phyloP scores from a whole-genome alignment of 257 asterid genomes.

The Lycium ferocissimum region DNA sequence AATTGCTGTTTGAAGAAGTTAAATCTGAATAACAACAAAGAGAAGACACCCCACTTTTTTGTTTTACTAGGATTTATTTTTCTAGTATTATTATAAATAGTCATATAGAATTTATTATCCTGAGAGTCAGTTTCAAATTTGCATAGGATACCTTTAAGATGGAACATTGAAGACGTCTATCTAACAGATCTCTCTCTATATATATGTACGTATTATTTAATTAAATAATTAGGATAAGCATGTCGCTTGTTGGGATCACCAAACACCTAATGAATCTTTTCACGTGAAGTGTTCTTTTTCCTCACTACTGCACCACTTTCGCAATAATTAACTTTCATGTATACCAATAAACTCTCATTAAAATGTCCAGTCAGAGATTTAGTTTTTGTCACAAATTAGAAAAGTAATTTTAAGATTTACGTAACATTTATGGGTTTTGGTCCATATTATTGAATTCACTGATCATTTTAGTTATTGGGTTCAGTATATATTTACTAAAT shows the following conservation, averaged over 20 bases:
- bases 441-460: neutral
- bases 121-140: neutral
- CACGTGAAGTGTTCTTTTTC: slow-evolving; percentile 50
- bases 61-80: neutral
- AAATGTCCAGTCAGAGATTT: neutral
- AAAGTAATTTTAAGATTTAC: neutral
- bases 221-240: slow-evolving; percentile 22
- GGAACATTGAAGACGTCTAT: neutral
- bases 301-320: slow-evolving; percentile 19
- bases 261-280: slow-evolving; percentile 45
- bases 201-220: neutral
- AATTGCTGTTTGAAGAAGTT: too few species aligned
- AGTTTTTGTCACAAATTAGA: neutral
- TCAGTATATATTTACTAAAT: neutral
- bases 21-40: neutral
- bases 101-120: neutral
- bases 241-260: slow-evolving; percentile 26
- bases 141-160: slow-evolving; percentile 23
- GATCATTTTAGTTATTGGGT: neutral
- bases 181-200: neutral
- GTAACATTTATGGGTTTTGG: neutral
- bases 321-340: neutral
- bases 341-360: neutral
- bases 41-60: neutral
- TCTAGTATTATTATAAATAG: too few species aligned